A percentile compares a stretch with the other conserved stretches of the same genome.
These are phyloP conservation scores for Lachnellula arida DNA, from an alignment of 2,329 filamentous ascomycete genomes.

Conservation along the genomic window DNA sequence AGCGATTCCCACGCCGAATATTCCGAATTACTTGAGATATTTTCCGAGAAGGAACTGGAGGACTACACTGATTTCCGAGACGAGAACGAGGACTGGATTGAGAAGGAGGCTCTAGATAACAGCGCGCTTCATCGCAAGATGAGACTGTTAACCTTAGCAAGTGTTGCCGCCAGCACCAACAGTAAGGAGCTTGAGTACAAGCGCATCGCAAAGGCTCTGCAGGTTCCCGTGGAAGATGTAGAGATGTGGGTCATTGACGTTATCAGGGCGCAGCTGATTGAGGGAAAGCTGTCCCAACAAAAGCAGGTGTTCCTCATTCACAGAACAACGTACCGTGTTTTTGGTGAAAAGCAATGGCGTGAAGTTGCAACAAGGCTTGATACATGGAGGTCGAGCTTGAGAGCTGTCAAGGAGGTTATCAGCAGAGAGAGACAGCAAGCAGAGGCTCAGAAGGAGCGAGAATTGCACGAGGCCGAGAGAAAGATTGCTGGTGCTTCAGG, in stretches of 20 bases:
- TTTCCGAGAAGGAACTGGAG: conserved; percentile 88
- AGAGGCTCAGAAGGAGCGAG: conserved; percentile 71
- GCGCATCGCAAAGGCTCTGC: conserved; percentile 77
- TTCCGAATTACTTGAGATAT: conserved; percentile 91
- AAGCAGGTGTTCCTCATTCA: conserved; percentile 93
- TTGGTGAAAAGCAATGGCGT: conserved; percentile 96
- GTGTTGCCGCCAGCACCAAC: conserved; percentile 76
- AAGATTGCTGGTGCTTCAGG: conserved; percentile 41
- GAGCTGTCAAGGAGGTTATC: conserved; percentile 72
- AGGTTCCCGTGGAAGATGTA: conserved; percentile 77
- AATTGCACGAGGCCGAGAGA: conserved; percentile 65
- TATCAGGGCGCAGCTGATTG: conserved; percentile 89
- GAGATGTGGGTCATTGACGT: conserved; percentile 99
- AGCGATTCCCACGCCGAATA: conserved; percentile 78
- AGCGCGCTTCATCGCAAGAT: conserved; percentile 87
- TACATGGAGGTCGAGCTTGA: conserved; percentile 81
- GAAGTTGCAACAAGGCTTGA: conserved; percentile 88
- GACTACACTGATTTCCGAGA: conserved; percentile 95
- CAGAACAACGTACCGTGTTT: conserved; percentile 92
- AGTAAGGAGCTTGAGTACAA: conserved; percentile 85
- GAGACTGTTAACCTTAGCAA: conserved; percentile 88
- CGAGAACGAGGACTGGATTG: conserved; percentile 81
- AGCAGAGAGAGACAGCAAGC: conserved; percentile 77
- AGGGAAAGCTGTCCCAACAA: conserved; percentile 92
- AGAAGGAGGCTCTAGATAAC: conserved; percentile 68